Evolutionary conservation across 2,329 filamentous ascomycete genomes (phyloP).

Genomic region (Madurella mycetomatis): DNA sequence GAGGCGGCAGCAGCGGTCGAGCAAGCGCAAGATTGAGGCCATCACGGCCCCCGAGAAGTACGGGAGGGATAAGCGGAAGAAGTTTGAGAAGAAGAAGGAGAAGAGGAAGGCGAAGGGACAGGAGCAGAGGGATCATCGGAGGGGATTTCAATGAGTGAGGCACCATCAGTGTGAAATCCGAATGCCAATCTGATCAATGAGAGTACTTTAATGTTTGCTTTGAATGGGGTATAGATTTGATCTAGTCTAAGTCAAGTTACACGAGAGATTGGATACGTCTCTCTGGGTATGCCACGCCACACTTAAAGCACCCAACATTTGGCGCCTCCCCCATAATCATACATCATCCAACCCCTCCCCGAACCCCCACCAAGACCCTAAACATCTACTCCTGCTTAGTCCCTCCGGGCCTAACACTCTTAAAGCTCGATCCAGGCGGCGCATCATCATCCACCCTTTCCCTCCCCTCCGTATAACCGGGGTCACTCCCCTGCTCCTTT

Average conservation of each 20-base stretch:
- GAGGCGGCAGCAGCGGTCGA: conserved; percentile 67
- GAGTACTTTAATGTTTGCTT: neutral
- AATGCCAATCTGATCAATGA: neutral
- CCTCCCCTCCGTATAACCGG: neutral
- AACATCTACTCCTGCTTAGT: neutral
- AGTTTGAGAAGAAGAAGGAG: conserved; percentile 78
- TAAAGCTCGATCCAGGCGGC: conserved; percentile 30
- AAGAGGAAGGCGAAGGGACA: conserved; percentile 72
- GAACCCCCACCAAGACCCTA: neutral
- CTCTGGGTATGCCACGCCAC: conserved; percentile 13
- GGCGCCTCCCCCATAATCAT: neutral
- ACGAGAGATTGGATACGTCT: neutral
- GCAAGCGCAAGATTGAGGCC: conserved; percentile 86
- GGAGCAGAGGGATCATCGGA: conserved; percentile 67
- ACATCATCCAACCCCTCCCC: neutral
- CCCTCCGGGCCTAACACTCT: conserved; percentile 20
- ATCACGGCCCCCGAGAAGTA: conserved; percentile 76
- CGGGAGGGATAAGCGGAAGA: conserved; percentile 74
- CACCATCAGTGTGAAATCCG: neutral
- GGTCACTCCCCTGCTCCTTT: neutral
- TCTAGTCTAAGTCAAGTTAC: conserved; percentile 7
- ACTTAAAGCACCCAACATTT: neutral
- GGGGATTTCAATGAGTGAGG: conserved; percentile 53
- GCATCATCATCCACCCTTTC: conserved; percentile 7
- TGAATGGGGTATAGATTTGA: conserved; percentile 2